Base-by-base conservation (phyloP, 1,284 basidiomycete genomes). In the Ustanciosporium gigantosporum region DNA sequence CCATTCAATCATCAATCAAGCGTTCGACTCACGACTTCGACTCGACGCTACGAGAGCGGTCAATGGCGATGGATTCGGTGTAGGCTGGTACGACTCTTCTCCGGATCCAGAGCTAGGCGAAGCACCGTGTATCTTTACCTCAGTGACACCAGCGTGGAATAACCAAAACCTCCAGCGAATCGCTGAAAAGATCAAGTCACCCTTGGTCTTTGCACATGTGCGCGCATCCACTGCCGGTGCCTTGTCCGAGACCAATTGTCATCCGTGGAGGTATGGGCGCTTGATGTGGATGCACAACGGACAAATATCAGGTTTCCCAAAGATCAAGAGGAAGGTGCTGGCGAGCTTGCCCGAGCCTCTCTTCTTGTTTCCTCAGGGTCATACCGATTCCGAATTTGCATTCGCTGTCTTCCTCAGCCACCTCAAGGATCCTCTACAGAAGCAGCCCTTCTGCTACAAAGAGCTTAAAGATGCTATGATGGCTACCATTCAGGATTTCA, bases 31-130 rank as follows among this genome's bases (percentile, higher is more conserved):
- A 0, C 64, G 73, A 3, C 40, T 75, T 2, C 66, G 73, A 14
- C 61, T 75, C 91, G 78, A 77, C 53, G 29, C 57, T 29, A 68
- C 69, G 2, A 56, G 67, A 5, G 66, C 73, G n/a, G 72, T 75
- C 37, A 75, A 74, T 43, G 92, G 91, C 20, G 94, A 98, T 77
- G 94, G 94, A 0, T 97, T 97, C 75, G 94, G 94, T 25, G 91
- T 98, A 22, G 92, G 91, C 84, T 80, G 78, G 89, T 84, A 77
- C 50, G 73, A 69, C 46, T 59, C 68, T 25, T 47, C 25, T 3
- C 44, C 41, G 5, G 60, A 66, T 41, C 48, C 57, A 1, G 68
- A 68, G 24, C 45, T 68, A 3, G 70, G 67, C 21, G 45, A 55
- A 2, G 68, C 67, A 16, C 93, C 93, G 8, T 96, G 94, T 79